Evolutionary conservation across 2,329 filamentous ascomycete genomes (phyloP).

Genomic region (Botrytis deweyae): DNA sequence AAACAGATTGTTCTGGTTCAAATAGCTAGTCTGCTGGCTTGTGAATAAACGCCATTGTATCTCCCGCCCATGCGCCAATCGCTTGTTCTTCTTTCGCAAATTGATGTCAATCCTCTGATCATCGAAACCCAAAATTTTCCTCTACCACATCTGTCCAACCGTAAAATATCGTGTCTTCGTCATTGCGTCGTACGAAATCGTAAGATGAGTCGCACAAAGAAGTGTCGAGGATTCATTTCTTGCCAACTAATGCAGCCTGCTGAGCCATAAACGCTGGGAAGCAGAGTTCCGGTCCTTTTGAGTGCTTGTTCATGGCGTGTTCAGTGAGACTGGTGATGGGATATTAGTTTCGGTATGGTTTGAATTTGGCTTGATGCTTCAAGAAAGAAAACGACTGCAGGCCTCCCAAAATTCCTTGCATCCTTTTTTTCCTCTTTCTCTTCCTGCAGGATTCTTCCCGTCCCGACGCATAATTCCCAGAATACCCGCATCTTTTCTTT

Average conservation of each 20-base stretch:
- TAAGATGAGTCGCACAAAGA: slow-evolving; percentile 5
- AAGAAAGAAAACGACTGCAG: not conserved
- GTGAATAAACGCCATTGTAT: slow-evolving; percentile 23
- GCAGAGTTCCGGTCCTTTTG: slow-evolving; percentile 68
- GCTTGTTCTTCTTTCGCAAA: slow-evolving; percentile 23
- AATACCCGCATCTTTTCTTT: not conserved
- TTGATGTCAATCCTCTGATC: slow-evolving; percentile 13
- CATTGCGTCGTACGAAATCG: slow-evolving; percentile 11
- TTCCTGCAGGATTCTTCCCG: not conserved
- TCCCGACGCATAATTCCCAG: not conserved
- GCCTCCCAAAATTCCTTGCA: not conserved
- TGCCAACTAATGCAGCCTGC: slow-evolving; percentile 8
- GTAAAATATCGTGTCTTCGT: slow-evolving; percentile 20
- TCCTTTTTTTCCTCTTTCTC: not conserved
- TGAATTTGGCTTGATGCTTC: not conserved
- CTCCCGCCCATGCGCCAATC: slow-evolving; percentile 33
- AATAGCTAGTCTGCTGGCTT: slow-evolving; percentile 18
- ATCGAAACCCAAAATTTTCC: slow-evolving; percentile 7
- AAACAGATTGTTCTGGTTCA: slow-evolving; percentile 16
- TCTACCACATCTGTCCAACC: slow-evolving; percentile 15
- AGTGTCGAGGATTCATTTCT: slow-evolving; percentile 18
- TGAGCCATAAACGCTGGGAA: slow-evolving; percentile 51
- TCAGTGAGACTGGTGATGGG: slow-evolving; percentile 54
- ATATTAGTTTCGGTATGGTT: slow-evolving; percentile 2
- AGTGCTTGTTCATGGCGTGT: slow-evolving; percentile 76